Base-by-base conservation (phyloP, 2,329 filamentous ascomycete species). In the Phialocephala subalpina region DNA sequence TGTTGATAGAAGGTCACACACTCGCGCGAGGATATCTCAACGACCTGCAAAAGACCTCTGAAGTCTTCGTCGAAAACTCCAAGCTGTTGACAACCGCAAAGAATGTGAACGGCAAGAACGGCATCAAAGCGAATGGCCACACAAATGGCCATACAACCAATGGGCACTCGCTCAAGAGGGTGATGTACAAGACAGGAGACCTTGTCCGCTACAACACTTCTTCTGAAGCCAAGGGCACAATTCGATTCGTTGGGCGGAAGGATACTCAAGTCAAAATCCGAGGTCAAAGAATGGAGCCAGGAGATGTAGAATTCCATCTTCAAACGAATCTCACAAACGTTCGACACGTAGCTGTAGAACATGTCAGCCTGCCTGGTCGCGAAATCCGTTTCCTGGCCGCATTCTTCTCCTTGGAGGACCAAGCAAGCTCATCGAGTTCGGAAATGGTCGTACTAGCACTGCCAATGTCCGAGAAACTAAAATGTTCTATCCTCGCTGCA, bases 211-310 rank as follows among this genome's bases (percentile, higher is more conserved):
- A 89, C 45, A 76, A 88, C 36, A 33, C 29, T 33, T 4, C 29
- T 33, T 9, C 29, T 33, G 29, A 9, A 4, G 79, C 86, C 53
- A 84, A 90, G 70, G 82, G 82, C 14, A 84, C 83, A 14, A 86
- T 90, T 67, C 83, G 86, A 36, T 90, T 90, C 74, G 77, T 89
- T 40, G 88, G 88, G 7, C 83, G 88, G 22, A 84, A 85, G 58
- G 88, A 91, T 72, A 86, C 87, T 27, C 88, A 90, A 75, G 83
- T 90, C 62, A 91, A 91, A 73, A 78, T 91, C 29, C 83, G 87
- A 40, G 88, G 88, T 0, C 88, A 90, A 72, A 79, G 88, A 53
- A 80, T 91, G 4, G 88, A 91, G 70, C 85, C 90, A 67, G 85
- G 84, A 20, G 88, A 91, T 73, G 89, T 91, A 27, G 70, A 73